These are phyloP conservation scores for Linnemannia elongata DNA, from an alignment of 192 early-diverging fungal species.

Conservation along the genomic window DNA sequence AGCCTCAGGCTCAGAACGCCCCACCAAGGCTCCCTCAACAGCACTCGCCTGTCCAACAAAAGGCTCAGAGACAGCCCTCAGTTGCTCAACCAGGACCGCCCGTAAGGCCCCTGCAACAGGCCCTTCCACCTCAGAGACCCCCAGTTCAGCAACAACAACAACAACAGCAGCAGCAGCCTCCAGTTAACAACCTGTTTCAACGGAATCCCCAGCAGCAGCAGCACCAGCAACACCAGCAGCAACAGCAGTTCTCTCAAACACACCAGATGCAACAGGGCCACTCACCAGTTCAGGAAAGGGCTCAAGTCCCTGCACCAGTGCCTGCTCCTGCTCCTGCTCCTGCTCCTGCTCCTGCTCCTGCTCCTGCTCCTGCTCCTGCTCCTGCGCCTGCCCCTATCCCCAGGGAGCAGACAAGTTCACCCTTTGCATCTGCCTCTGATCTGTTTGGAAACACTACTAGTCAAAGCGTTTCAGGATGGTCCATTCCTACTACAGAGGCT, in stretches of 20 bases:
- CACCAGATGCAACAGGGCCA: conserved; percentile 18
- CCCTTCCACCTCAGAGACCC: background rate
- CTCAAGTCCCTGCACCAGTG: conserved; percentile 6
- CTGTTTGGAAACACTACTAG: conserved; percentile 41
- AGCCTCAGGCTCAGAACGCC: conserved; percentile 1
- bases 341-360: background rate
- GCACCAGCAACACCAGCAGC: conserved; percentile 1
- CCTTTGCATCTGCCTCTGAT: conserved; percentile 41
- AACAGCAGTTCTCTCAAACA: background rate
- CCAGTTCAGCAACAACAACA: conserved; percentile 19
- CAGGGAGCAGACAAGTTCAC: conserved; percentile 25
- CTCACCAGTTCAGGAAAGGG: conserved; percentile 8
- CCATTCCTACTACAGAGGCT: conserved; percentile 19
- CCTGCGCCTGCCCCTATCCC: conserved; percentile 6
- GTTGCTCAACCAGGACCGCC: conserved; percentile 9
- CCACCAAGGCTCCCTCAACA: conserved; percentile 4
- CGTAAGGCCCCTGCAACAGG: background rate
- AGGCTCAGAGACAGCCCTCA: conserved; percentile 7
- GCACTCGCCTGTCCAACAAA: conserved; percentile 12
- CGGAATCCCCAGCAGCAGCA: conserved; percentile 9
- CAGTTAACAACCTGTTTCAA: background rate
- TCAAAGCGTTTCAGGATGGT: conserved; percentile 42
- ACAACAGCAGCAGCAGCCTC: conserved; percentile 11
- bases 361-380: too few species aligned
- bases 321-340: background rate